Evolutionary conservation across 2,329 filamentous ascomycete genomes (phyloP), one percentile per base, ranked within the genome.

Genomic region (Arthrobotrys pseudoclavata): DNA sequence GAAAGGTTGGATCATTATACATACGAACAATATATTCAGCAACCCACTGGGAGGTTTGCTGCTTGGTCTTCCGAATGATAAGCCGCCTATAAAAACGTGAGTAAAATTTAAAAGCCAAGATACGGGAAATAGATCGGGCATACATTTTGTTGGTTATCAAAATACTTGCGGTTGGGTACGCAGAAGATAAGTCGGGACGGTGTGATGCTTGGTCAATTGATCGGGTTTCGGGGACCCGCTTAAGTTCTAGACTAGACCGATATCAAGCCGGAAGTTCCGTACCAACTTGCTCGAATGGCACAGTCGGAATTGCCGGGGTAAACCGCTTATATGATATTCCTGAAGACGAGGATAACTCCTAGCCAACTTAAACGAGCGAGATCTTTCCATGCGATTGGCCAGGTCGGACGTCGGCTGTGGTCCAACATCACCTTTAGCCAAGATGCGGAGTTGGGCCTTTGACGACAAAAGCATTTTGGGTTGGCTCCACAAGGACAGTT

Each of bases 11-110:
- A 2, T 9, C 13, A 15, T 60, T 20, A 7, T n/a, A 78, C 74
- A 26, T 72, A 78, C 74, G 52, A 12, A 72, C 69, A 13, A 79
- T 79, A 20, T 78, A 75, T 20, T 78, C 61, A 15, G 78, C 78
- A 34, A 79, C 78, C 68, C 75, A 79, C 37, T 67, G 52, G 9
- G 78, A 79, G 55, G 78, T 69, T 55, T 71, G 66, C 20, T 60
- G 57, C 26, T 77, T 67, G 60, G 22, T 67, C 22, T 72, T 62
- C 9, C 69, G 74, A 50, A 79, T 75, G 31, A 79, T 79, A 53
- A 79, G 66, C 40, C 64, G 70, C 78, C 78, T 79, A 55, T 13
- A 31, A 31, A 15, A 6, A 26, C 64, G 63, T 66, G 64, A 70
- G 34, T 22, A 7, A n/a, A n/a, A n/a, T n/a, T n/a, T n/a, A n/a